These are phyloP conservation scores for Zygosaccharomyces pseudorouxii DNA, from an alignment of 805 yeast species.

Conservation along the genomic window DNA sequence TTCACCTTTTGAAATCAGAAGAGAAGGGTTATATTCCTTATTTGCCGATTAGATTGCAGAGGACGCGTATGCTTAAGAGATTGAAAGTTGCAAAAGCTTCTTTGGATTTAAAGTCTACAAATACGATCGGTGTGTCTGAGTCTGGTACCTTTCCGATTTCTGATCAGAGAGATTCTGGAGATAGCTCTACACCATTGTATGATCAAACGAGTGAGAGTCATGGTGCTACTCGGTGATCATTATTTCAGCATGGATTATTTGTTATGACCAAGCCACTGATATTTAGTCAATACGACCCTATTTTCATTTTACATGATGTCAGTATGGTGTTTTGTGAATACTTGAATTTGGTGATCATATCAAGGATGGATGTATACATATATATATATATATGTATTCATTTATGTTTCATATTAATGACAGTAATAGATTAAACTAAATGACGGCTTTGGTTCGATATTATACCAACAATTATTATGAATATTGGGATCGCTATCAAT, in stretches of 20 bases:
- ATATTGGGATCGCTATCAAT: background rate
- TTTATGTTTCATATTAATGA: too few relatives aligned
- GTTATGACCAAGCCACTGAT: background rate
- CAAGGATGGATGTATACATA: too few relatives aligned
- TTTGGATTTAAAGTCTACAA: slow-evolving; percentile 17
- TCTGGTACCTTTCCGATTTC: background rate
- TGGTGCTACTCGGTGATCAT: slow-evolving; percentile 6
- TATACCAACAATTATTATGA: background rate
- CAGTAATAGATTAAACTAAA: background rate
- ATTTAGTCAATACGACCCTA: background rate
- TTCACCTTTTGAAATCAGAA: slow-evolving; percentile 46
- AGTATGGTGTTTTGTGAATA: too few relatives aligned
- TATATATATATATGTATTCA: background rate
- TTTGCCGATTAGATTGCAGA: slow-evolving; percentile 59
- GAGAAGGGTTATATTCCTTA: slow-evolving; percentile 59
- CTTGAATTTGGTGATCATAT: too few relatives aligned
- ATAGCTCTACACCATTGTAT: slow-evolving; percentile 25
- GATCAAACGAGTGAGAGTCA: slow-evolving; percentile 2
- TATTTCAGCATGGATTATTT: background rate
- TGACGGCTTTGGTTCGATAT: background rate
- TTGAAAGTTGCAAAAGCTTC: slow-evolving; percentile 30
- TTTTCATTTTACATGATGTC: background rate
- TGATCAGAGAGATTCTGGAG: slow-evolving; percentile 22
- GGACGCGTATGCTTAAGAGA: slow-evolving; percentile 45
- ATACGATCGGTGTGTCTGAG: background rate